phyloP scores from a whole-genome alignment of 2,329 filamentous ascomycete species.

The Talaromyces rugulosus region DNA sequence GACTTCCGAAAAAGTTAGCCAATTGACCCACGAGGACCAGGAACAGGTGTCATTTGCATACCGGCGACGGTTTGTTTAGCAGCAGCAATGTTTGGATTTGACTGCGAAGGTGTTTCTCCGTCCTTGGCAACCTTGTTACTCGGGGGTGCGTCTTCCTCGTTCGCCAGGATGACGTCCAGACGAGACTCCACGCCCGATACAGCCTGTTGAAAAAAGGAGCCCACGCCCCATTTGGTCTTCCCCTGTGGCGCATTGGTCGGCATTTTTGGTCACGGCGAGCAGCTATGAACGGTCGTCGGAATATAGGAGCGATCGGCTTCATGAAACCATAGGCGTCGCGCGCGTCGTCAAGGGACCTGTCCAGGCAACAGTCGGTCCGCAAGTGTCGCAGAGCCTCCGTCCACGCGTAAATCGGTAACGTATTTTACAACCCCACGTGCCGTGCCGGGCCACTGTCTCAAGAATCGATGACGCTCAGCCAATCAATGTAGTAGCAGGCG shows the following conservation, averaged over 20 bases:
- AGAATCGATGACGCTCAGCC: too few relatives aligned
- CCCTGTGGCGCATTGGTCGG: slow-evolving; percentile 36
- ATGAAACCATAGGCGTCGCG: slow-evolving; percentile 3
- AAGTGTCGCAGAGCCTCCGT: not conserved
- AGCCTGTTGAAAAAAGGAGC: slow-evolving; percentile 74
- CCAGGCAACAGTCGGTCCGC: not conserved
- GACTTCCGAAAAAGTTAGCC: slow-evolving; percentile 31
- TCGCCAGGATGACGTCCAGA: slow-evolving; percentile 84
- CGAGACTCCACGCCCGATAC: slow-evolving; percentile 91
- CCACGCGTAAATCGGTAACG: too few relatives aligned
- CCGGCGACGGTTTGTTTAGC: slow-evolving; percentile 21
- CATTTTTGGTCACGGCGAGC: slow-evolving; percentile 19
- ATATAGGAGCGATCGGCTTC: not conserved
- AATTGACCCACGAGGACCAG: not conserved
- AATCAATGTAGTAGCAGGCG: too few relatives aligned
- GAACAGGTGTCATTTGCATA: slow-evolving; percentile 20
- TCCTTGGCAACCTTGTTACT: slow-evolving; percentile 33
- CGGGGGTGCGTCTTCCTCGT: slow-evolving; percentile 56
- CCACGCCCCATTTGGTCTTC: slow-evolving; percentile 65
- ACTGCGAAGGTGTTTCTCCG: slow-evolving; percentile 18
- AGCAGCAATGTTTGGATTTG: slow-evolving; percentile 3
- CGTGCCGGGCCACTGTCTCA: too few relatives aligned
- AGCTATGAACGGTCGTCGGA: not conserved
- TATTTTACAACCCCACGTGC: too few relatives aligned
- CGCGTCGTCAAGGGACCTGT: not conserved